These are phyloP conservation scores for Galeopsis tetrahit DNA, from an alignment of 257 asterid species.

Conservation along the genomic window DNA sequence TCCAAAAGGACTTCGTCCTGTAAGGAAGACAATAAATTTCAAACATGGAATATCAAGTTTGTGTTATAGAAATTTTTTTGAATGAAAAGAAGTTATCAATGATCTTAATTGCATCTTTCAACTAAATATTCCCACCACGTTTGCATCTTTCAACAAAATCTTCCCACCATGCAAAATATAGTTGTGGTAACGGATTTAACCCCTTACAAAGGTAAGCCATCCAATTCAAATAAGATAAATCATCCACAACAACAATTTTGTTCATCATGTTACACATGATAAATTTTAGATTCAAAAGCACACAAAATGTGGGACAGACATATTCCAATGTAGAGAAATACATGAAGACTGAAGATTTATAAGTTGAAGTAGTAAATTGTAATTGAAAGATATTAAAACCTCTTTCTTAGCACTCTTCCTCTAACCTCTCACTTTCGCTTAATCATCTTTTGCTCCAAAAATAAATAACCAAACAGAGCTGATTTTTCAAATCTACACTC, in stretches of 20 bases:
- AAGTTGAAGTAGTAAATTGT: background rate
- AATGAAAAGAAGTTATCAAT: background rate
- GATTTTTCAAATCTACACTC: background rate
- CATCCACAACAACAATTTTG: background rate
- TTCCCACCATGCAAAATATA: background rate
- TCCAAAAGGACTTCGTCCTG: background rate
- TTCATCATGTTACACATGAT: background rate
- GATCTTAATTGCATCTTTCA: background rate
- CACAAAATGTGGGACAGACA: background rate
- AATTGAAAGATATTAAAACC: background rate
- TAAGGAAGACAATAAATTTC: background rate
- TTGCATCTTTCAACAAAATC: background rate
- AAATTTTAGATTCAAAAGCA: background rate
- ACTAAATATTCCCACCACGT: too few species aligned
- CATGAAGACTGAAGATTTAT: background rate
- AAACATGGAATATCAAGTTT: background rate
- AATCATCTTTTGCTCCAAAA: background rate
- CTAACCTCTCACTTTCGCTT: conserved; percentile 1
- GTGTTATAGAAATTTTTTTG: background rate
- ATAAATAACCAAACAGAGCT: background rate
- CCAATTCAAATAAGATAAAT: too few species aligned
- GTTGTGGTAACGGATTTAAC: background rate
- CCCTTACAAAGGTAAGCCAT: background rate
- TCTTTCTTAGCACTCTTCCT: background rate
- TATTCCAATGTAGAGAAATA: background rate